Evolutionary conservation across 139 green algal genomes (phyloP).

Genomic region (Closterium sp.): DNA sequence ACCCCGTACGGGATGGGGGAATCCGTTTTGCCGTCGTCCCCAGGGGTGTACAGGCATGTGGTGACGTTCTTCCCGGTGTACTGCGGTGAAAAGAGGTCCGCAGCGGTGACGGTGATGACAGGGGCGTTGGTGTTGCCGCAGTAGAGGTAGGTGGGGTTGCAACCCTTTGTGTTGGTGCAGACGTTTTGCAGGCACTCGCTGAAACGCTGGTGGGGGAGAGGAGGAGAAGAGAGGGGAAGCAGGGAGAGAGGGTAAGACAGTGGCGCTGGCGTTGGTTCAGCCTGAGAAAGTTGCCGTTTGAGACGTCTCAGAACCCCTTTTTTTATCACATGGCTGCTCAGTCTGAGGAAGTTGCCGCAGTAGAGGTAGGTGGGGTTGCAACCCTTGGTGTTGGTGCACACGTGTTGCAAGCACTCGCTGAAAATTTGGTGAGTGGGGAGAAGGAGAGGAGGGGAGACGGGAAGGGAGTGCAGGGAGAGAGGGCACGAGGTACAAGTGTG

Average conservation of each 20-base stretch:
- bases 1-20: not conserved
- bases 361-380: not conserved
- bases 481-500: not conserved
- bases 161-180: not conserved
- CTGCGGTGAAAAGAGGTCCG: not conserved
- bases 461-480: too few relatives aligned
- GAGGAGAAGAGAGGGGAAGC: too few relatives aligned
- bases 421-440: not conserved
- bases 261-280: too few relatives aligned
- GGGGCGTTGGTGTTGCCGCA: not conserved
- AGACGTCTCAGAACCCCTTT: too few relatives aligned
- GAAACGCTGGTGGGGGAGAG: not conserved
- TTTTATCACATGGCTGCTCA: too few relatives aligned
- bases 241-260: not conserved
- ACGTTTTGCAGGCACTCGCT: not conserved
- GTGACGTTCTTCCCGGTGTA: not conserved
- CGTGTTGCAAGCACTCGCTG: not conserved
- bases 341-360: not conserved
- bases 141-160: not conserved
- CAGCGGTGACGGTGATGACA: not conserved
- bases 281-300: too few relatives aligned
- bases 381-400: not conserved
- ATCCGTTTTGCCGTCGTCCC: not conserved
- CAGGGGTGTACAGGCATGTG: not conserved
- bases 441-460: not conserved